Base-by-base conservation (phyloP, 2,329 filamentous ascomycete species). In the Endothia cerciana region DNA sequence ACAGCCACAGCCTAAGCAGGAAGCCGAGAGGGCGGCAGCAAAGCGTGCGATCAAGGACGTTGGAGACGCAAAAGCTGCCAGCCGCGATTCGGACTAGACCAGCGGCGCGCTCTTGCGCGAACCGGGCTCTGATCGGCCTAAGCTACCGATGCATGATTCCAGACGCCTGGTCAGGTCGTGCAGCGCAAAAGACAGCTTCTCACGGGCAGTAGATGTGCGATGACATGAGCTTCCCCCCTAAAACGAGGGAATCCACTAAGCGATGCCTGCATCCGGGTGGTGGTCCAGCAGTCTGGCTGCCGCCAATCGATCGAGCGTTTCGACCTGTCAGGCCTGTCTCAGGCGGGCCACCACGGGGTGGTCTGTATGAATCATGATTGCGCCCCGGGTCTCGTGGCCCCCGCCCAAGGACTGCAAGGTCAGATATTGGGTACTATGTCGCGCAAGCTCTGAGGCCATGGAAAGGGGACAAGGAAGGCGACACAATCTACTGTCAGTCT, bases 301-400 rank as follows among this genome's bases (percentile, higher is more conserved):
- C 43, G 62, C 59, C 47, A 25, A 47, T 63, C 30, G 38, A 63
- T 49, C 4, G 28, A 43, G 51, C n/a, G 3, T 36, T 45, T 28
- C 28, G 51, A 36, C 41, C 30, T 51, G 30, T 43, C 41, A 43
- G 41, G 19, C 22, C 40, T 57, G 51, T 47, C 41, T 47, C 51
- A 25, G 38, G 30, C 30, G 30, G 22, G 43, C 13, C 41, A 63
- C 19, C 3, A 3, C 40, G 28, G 38, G 40, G 41, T 61, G 53
- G 41, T 51, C 49, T 63, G 51, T 49, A 53, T 64, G 63, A 56
- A 43, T 60, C 56, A 60, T 40, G 19, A 36, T 19, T 67, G 64
- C 64, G 64, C 59, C 45, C 59, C 53, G 22, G 60, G 67, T 67
- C 67, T 67, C 64, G 60, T 51, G 62, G 60, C 60, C 40, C 41